A percentile compares a stretch with the other conserved stretches of the same genome.
phyloP scores from a whole-genome alignment of 176 grass and related monocot genomes.

The Eragrostis curvula region DNA sequence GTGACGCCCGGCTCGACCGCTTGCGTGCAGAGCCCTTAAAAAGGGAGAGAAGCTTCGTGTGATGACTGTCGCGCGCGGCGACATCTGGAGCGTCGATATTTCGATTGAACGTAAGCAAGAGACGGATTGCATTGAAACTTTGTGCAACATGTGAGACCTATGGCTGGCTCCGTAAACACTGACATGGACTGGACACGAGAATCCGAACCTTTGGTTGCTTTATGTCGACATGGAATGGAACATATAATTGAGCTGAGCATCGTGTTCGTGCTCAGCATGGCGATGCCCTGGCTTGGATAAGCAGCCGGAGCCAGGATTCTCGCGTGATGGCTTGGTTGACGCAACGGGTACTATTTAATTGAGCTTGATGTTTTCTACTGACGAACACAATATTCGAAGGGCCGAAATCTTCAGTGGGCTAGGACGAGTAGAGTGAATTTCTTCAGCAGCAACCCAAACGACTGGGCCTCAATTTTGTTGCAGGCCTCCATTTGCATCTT shows the following conservation, averaged over 20 bases:
- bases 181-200: constrained; percentile 21
- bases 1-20: not conserved
- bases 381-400: no score
- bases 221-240: constrained; percentile 76
- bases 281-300: constrained; percentile 22
- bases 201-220: constrained; percentile 50
- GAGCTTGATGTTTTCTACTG: not conserved
- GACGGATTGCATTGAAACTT: not conserved
- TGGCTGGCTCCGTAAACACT: not conserved
- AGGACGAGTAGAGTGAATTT: no score
- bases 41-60: not conserved
- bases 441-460: no score
- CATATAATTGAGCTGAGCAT: constrained; percentile 50
- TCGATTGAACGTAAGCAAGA: not conserved
- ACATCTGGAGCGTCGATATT: not conserved
- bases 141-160: not conserved
- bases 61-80: not conserved
- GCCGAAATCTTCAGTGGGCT: not conserved
- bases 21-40: not conserved
- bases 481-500: no score
- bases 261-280: constrained; percentile 33
- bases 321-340: not conserved
- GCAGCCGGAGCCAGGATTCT: constrained; percentile 34
- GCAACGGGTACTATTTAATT: not conserved
- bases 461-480: no score